Evolutionary conservation across 2,329 filamentous ascomycete genomes (phyloP), one percentile per base, ranked within the genome.

Genomic region (Ascochyta lentis): DNA sequence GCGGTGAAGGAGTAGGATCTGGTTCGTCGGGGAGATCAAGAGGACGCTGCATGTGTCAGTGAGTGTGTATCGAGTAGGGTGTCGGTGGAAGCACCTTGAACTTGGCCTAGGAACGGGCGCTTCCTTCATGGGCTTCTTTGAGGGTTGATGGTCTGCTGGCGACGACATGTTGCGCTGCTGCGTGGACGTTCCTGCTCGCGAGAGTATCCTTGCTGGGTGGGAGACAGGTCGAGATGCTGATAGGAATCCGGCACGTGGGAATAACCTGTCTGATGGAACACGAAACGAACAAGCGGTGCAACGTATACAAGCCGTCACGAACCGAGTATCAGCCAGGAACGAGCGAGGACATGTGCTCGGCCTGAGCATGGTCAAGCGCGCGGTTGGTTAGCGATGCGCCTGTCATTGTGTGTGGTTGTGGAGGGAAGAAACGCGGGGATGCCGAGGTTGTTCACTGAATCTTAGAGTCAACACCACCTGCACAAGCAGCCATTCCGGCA

Each of bases 1-100:
- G 59, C 95, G 88, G 74, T 92, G 92, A 8, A 98, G 86, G 16
- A 98, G 86, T 0, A 99, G 84, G 42, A 98, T 86, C 73, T 96
- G 87, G 74, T 98, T 97, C 46, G 84, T 82, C 0, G 92, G 89
- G 0, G 95, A 97, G 43, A 99, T 81, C 13, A 98, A 83, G 31
- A 98, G 80, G 42, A 98, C 87, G 64, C 91, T 96, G 55, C 59
- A 13, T 2, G 9, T 7, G 27, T 58, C 10, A 46, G 34, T 19
- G 33, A 16, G 49, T 39, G 10, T 49, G 47, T 8, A 7, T 23
- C 24, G 37, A 29, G 6, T 27, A 13, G 7, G n/a, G 13, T 6
- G 37, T 3, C 6, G 46, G 35, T 34, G 3, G 23, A 55, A 70
- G 52, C 73, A 85, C 85, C 84, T 87, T 12, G 88, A 84, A 72